Conservation (phyloP, 768 basidiomycete species). For the Amyloporia xantha region DNA sequence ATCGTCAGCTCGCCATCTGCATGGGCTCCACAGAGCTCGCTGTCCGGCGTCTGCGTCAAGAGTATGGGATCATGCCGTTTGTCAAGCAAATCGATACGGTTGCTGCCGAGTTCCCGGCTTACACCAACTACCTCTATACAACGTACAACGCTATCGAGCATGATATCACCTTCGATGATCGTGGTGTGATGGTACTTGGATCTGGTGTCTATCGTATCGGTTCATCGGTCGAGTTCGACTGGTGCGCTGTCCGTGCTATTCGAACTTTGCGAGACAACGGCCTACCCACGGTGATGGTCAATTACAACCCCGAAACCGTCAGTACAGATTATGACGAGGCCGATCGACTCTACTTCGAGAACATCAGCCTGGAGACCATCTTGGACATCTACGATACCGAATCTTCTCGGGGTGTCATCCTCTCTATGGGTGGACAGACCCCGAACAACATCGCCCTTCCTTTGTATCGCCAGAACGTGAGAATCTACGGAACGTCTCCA, state of each 20-base stretch:
- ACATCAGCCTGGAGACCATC: slow-evolving; percentile 93
- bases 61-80: slow-evolving; percentile 76
- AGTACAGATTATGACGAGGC: slow-evolving; percentile 99
- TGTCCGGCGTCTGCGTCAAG: slow-evolving; percentile 83
- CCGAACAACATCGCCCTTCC: slow-evolving; percentile 98
- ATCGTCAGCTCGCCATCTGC: slow-evolving; percentile 78
- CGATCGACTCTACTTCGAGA: slow-evolving; percentile 97
- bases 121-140: slow-evolving; percentile 98
- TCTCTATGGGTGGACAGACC: slow-evolving; percentile 98
- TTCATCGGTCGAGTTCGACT: slow-evolving; percentile 98
- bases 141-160: slow-evolving; percentile 97
- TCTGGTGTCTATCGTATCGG: slow-evolving; percentile 99
- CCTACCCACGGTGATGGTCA: slow-evolving; percentile 95
- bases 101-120: slow-evolving; percentile 97
- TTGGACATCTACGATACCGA: slow-evolving; percentile 96
- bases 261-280: slow-evolving; percentile 93
- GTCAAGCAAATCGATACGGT: slow-evolving; percentile 99
- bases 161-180: slow-evolving; percentile 82
- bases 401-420: slow-evolving; percentile 81
- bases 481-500: slow-evolving; percentile 96
- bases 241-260: slow-evolving; percentile 98
- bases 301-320: slow-evolving; percentile 99
- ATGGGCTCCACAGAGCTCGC: slow-evolving; percentile 91
- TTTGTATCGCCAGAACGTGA: slow-evolving; percentile 94
- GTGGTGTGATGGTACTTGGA: slow-evolving; percentile 94